Base-by-base conservation (phyloP, 2,329 filamentous ascomycete genomes). In the Paecilomyces variotii region DNA sequence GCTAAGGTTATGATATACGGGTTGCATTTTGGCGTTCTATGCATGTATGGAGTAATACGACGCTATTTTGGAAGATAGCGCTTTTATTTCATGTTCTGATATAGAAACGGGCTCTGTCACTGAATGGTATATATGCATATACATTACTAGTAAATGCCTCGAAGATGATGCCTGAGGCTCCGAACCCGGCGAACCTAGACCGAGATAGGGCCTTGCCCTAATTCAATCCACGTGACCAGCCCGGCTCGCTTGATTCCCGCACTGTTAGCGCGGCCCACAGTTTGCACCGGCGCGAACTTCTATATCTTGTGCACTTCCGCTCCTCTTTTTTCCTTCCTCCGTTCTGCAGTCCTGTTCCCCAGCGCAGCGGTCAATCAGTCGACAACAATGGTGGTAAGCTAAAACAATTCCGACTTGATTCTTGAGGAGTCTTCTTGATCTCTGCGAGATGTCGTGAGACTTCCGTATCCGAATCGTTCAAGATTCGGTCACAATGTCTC, bases 311-410 rank as follows among this genome's bases (percentile, higher is more conserved):
- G 53, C 35, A 56, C 63, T 61, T 64, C 62, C 67, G 61, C 63
- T 64, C 61, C 54, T 63, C 62, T 69, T 67, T 62, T 64, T 67
- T 64, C 65, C 66, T 54, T 53, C 59, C 60, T 60, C 57, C 61
- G 67, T 65, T 70, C 74, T 69, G 72, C 74, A 75, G 73, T 64
- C 71, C 75, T 74, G 76, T 73, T 74, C 72, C 73, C 70, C 75
- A 78, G 73, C 76, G 72, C 73, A 74, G 74, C 77, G 76, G 78
- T 79, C 77, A 70, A 75, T 74, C 77, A 76, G 75, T 78, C 76
- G 78, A 78, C 78, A 76, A 79, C 74, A 76, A 86, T 86, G 83
- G 39, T 45, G 39, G 84, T 87, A 85, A 86, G 84, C 79, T 78
- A 66, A 66, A 76, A 67, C 79, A 68, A 75, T 70, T 32, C 77